phyloP scores from a whole-genome alignment of 2,329 filamentous ascomycete genomes.

The Amphichorda felina region DNA sequence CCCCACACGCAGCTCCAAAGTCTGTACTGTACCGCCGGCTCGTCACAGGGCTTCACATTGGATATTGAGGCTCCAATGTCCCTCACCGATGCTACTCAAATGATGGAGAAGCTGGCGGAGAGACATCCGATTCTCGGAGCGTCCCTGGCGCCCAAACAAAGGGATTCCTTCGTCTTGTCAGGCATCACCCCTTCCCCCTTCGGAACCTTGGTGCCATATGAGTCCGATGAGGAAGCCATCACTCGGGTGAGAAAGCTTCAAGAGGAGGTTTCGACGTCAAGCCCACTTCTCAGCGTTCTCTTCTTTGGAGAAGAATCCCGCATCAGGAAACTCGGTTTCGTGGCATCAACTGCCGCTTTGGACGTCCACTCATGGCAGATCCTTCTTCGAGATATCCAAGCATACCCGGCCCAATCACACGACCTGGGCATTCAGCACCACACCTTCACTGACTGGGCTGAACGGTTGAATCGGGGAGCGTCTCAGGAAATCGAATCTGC shows the following conservation, averaged over 20 bases:
- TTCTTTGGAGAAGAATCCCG: slow-evolving; percentile 3
- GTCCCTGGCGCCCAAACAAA: neutral
- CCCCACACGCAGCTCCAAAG: slow-evolving; percentile 3
- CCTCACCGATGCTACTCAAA: neutral
- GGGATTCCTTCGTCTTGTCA: neutral
- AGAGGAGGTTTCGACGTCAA: neutral
- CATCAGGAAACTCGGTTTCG: slow-evolving; percentile 4
- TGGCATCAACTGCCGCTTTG: slow-evolving; percentile 2
- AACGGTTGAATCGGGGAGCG: neutral
- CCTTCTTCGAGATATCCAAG: slow-evolving; percentile 3
- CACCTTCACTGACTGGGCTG: slow-evolving; percentile 3
- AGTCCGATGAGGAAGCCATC: slow-evolving; percentile 3
- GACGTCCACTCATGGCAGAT: slow-evolving; percentile 4
- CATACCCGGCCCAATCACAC: neutral
- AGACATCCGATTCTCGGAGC: slow-evolving; percentile 3
- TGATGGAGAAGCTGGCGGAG: slow-evolving; percentile 2
- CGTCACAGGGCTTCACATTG: slow-evolving; percentile 2
- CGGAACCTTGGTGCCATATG: slow-evolving; percentile 3
- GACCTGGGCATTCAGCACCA: neutral
- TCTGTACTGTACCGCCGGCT: slow-evolving; percentile 2
- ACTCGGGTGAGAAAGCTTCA: slow-evolving; percentile 2
- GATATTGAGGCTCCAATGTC: slow-evolving; percentile 2
- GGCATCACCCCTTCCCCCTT: slow-evolving; percentile 1
- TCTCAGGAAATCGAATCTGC: neutral
- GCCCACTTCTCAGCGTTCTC: slow-evolving; percentile 1